phyloP scores from a whole-genome alignment of 805 yeast species.

The Groenewaldozyma salmanticensis region DNA sequence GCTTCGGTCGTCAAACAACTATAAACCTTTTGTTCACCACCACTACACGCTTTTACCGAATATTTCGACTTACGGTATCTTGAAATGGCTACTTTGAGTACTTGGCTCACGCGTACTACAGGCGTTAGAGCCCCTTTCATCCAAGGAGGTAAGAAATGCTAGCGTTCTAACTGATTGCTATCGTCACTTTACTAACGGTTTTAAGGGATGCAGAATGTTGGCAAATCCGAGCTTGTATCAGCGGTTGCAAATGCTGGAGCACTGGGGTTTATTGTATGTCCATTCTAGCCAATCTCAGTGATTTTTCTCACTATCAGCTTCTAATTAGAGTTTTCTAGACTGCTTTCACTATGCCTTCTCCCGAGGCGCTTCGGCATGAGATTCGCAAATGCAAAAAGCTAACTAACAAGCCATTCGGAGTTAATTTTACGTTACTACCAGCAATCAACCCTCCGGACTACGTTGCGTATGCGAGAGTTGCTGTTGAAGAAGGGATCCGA shows the following conservation, averaged over 20 bases:
- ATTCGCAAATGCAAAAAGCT: constrained; percentile 16
- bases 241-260: constrained; percentile 28
- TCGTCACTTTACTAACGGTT: constrained; percentile 6
- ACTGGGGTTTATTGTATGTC: constrained; percentile 20
- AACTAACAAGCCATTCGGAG: constrained; percentile 25
- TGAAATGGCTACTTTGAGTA: too few relatives aligned
- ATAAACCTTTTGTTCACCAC: too few relatives aligned
- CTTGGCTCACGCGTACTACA: constrained; percentile 26
- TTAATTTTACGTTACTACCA: constrained; percentile 27
- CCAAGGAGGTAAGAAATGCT: constrained; percentile 27
- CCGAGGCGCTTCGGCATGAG: constrained; percentile 25
- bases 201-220: constrained; percentile 25
- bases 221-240: constrained; percentile 21
- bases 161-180: neutral
- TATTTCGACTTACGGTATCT: too few relatives aligned
- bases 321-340: too few relatives aligned
- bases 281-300: neutral
- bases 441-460: constrained; percentile 26
- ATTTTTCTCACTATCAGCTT: neutral
- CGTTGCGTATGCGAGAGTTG: constrained; percentile 22
- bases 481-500: constrained; percentile 26
- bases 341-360: constrained; percentile 23
- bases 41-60: constrained; percentile 6
- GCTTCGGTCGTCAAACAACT: too few relatives aligned
- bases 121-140: constrained; percentile 24